Evolutionary conservation across 2,329 filamentous ascomycete genomes (phyloP).

Genomic region (Lachnellula subtilissima): DNA sequence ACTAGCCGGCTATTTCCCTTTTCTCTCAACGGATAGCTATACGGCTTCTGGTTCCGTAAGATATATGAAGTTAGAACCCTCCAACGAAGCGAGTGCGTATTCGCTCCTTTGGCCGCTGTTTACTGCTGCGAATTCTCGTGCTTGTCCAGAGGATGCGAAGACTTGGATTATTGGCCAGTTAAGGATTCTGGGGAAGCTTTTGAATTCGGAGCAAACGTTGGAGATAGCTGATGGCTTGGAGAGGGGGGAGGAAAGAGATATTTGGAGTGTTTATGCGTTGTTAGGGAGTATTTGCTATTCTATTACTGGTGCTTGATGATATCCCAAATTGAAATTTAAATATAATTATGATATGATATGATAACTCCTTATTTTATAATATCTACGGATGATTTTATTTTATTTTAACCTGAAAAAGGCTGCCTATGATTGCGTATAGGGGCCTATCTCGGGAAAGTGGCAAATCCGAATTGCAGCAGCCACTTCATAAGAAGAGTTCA

Average conservation of each 20-base stretch:
- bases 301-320: not conserved
- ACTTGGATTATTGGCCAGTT: slow-evolving; percentile 4
- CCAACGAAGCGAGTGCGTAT: not conserved
- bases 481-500: too few relatives aligned
- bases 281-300: slow-evolving; percentile 4
- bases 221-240: not conserved
- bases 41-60: not conserved
- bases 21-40: not conserved
- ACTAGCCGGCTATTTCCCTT: slow-evolving; percentile 1
- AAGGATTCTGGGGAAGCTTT: not conserved
- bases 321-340: not conserved
- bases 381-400: too few relatives aligned
- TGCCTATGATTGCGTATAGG: too few relatives aligned
- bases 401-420: too few relatives aligned
- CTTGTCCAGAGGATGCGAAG: not conserved
- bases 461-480: too few relatives aligned
- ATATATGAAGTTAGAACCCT: not conserved
- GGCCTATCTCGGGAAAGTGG: too few relatives aligned
- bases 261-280: slow-evolving; percentile 5
- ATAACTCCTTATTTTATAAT: too few relatives aligned
- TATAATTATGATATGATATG: too few relatives aligned
- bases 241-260: not conserved
- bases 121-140: not conserved
- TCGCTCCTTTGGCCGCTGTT: slow-evolving; percentile 10
- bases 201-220: not conserved